phyloP scores from a whole-genome alignment of 202 grass and related monocot species.

The Schoenoplectus tabernaemontani region DNA sequence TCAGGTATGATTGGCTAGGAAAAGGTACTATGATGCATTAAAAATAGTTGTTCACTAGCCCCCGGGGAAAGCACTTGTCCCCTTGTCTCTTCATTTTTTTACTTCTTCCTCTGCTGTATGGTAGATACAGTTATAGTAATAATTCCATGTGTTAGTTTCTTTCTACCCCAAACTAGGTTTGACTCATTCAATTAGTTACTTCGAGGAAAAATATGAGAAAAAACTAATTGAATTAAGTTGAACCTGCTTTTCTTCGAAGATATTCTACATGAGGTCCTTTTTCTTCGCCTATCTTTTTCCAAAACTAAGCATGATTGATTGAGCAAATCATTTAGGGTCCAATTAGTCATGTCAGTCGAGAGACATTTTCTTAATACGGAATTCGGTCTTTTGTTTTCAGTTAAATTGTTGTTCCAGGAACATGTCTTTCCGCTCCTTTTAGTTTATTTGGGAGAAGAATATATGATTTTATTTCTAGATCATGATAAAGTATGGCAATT shows the following conservation, averaged over 20 bases:
- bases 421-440: too few species aligned
- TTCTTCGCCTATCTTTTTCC: not conserved
- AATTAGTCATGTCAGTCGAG: not conserved
- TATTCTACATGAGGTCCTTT: not conserved
- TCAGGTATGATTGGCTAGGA: not conserved
- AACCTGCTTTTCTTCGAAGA: not conserved
- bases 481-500: not conserved
- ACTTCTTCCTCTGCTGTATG: not conserved
- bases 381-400: too few species aligned
- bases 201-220: not conserved
- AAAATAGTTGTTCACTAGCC: too few species aligned
- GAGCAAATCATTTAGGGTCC: not conserved
- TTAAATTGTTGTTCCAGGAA: too few species aligned
- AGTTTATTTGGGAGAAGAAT: too few species aligned
- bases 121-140: not conserved
- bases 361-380: too few species aligned
- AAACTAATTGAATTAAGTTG: not conserved
- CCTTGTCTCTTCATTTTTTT: not conserved
- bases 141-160: not conserved
- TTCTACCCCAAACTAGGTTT: not conserved
- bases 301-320: not conserved
- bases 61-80: not conserved
- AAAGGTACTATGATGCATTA: not conserved
- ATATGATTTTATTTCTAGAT: not conserved
- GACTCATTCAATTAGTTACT: not conserved